phyloP scores from a whole-genome alignment of 495 filamentous ascomycete species.

The Thermothielavioides terrestris region DNA sequence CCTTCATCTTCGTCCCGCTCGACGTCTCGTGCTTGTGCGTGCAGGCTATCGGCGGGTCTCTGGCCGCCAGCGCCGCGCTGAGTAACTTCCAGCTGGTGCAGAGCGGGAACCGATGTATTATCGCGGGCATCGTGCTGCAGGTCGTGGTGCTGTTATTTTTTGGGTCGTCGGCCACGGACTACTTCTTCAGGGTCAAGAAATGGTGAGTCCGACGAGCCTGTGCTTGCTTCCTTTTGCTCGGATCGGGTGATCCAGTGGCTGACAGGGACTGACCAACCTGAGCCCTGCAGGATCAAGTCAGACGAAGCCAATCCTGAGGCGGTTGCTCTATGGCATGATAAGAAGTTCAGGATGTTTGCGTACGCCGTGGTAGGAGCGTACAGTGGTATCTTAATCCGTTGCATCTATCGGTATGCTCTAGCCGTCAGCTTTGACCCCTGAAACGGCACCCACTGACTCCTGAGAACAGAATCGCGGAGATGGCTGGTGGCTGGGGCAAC shows the following conservation, averaged over 20 bases:
- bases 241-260: no score
- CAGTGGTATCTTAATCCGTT: constrained; percentile 52
- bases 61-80: constrained; percentile 45
- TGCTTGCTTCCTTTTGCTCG: no score
- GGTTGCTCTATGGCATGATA: constrained; percentile 27
- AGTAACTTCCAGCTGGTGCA: constrained; percentile 29
- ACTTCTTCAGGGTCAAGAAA: constrained; percentile 36
- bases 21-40: constrained; percentile 55
- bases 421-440: not conserved
- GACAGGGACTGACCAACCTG: constrained; percentile 12
- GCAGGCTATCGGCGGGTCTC: constrained; percentile 56
- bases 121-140: constrained; percentile 64
- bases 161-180: constrained; percentile 42
- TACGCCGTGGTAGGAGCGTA: constrained; percentile 48
- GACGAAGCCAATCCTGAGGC: constrained; percentile 21
- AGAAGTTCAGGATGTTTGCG: constrained; percentile 45
- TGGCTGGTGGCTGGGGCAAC: constrained; percentile 62
- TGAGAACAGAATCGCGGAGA: constrained; percentile 52
- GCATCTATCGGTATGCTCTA: constrained; percentile 51
- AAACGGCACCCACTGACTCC: no score
- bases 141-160: constrained; percentile 55
- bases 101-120: constrained; percentile 55
- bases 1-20: constrained; percentile 55
- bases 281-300: constrained; percentile 8
- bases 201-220: constrained; percentile 11